Evolutionary conservation across 768 basidiomycete genomes (phyloP), one percentile per base, ranked within the genome.

Genomic region (Suillus fuscotomentosus): DNA sequence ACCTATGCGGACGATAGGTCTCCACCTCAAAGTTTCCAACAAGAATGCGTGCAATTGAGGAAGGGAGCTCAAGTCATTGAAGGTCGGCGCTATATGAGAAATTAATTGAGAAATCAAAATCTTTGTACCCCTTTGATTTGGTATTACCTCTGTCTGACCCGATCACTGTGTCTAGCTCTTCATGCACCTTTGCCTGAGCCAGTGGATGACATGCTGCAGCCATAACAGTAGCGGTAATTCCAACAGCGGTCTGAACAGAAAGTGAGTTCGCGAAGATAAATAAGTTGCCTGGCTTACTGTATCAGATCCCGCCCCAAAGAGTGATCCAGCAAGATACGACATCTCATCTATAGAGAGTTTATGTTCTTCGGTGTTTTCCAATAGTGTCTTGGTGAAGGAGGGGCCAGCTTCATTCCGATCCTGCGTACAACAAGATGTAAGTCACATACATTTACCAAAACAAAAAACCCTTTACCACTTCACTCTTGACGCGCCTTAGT

Each of bases 281-380:
- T n/a, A 60, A 17, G 13, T 42, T 8, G 38, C 34, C 56, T 31
- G n/a, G 57, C 71, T 51, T 60, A 73, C 78, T 7, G 86, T 87
- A 65, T 86, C 85, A 1, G 82, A 80, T 3, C 86, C 86, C 7
- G 86, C 86, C 20, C 85, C 86, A 66, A 87, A 88, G 75, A 88
- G 80, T 45, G 78, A 77, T 1, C 86, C 87, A 2, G 83, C 84
- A n/a, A 88, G 79, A 72, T 87, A 88, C 0, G 85, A 81, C 7
- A 81, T 80, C 65, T 88, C 86, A 60, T 82, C 75, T 55, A 82
- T 76, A 5, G 83, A 79, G 10, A 88, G 78, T 9, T 78, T 80
- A 27, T 84, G 80, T 55, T 83, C 81, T 2, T 70, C 65, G 65
- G 83, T 80, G 6, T 80, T 78, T 64, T 86, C 84, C 2, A 87